Evolutionary conservation across 2,329 filamentous ascomycete species (phyloP).

Genomic region (Colletotrichum sojae): DNA sequence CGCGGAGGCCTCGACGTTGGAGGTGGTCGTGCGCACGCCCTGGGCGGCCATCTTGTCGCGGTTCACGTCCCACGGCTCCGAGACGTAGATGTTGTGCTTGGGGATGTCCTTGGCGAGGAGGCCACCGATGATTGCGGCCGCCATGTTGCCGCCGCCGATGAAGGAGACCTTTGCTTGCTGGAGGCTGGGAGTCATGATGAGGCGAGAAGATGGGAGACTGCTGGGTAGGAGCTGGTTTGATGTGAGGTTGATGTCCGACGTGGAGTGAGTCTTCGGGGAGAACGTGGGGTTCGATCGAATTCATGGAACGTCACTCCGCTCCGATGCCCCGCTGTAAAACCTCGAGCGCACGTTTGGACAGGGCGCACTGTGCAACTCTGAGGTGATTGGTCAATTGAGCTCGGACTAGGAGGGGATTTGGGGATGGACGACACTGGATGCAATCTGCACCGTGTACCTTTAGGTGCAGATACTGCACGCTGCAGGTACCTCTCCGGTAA

Average conservation of each 20-base stretch:
- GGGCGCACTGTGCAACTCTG: no score
- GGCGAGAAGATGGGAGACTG: background rate
- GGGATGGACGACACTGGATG: no score
- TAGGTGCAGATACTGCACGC: no score
- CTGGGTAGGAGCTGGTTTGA: no score
- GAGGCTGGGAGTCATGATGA: conserved; percentile 34
- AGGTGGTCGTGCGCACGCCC: conserved; percentile 62
- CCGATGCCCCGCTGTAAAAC: background rate
- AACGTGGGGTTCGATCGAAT: background rate
- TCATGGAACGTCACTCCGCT: background rate
- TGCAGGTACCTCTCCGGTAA: background rate
- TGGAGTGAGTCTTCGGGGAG: background rate
- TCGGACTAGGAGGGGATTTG: no score
- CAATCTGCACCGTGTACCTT: no score
- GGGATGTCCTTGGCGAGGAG: conserved; percentile 59
- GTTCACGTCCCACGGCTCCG: conserved; percentile 68
- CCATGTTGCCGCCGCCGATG: conserved; percentile 66
- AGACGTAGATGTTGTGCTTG: conserved; percentile 61
- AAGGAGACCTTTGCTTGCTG: conserved; percentile 33
- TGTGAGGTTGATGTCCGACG: background rate
- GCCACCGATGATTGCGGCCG: conserved; percentile 65
- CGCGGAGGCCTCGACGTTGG: conserved; percentile 60
- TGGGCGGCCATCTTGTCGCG: conserved; percentile 62
- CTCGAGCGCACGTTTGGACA: background rate
- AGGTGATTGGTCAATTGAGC: background rate